Base-by-base conservation (phyloP, 2,329 filamentous ascomycete genomes). In the Exophiala phaeomuriformis region DNA sequence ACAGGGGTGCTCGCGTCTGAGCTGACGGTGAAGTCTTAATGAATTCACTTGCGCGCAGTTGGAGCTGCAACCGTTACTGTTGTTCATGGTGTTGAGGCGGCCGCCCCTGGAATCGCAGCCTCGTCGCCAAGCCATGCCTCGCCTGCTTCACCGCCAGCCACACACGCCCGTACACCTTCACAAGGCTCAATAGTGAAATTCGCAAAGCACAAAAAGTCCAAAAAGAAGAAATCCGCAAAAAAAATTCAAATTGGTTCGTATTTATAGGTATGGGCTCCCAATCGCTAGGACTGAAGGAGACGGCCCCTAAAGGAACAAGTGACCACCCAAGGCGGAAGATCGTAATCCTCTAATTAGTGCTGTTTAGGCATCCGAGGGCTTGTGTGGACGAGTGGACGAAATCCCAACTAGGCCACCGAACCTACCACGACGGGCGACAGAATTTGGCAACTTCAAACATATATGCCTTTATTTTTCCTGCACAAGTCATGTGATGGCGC, bases 281-380 rank as follows among this genome's bases (percentile, higher is more conserved):
- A 12, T 12, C 36, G 36, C 10, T n/a, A 39, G 36, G 9, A 39
- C 19, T 8, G 10, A 28, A 7, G 12, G 39, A 41, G 39, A 5
- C 39, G 39, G 12, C n/a, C 39, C 39, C 39, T 41, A 41, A 48
- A 48, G 46, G 46, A 39, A 48, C 32, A 28, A 35, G 30, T 41
- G 33, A 49, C 36, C 47, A 49, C 47, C 47, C 29, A 42, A 49
- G 37, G 47, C 47, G 42, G 37, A 42, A 42, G 36, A 42, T 27
- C 47, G 32, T 8, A 29, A 47, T 35, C 44, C 31, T 47, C 32
- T 35, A 41, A 41, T 41, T 39, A 39, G 12, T 28, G 39, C 39
- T 41, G 4, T 8, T 10, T 8, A 10, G 12, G 39, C 19, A 45
- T 45, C 42, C 42, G 12, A 45, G 10, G 29, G 42, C 42, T 45